These are phyloP conservation scores for Claviceps sp. DNA, from an alignment of 2,329 filamentous ascomycete species.

Conservation along the genomic window DNA sequence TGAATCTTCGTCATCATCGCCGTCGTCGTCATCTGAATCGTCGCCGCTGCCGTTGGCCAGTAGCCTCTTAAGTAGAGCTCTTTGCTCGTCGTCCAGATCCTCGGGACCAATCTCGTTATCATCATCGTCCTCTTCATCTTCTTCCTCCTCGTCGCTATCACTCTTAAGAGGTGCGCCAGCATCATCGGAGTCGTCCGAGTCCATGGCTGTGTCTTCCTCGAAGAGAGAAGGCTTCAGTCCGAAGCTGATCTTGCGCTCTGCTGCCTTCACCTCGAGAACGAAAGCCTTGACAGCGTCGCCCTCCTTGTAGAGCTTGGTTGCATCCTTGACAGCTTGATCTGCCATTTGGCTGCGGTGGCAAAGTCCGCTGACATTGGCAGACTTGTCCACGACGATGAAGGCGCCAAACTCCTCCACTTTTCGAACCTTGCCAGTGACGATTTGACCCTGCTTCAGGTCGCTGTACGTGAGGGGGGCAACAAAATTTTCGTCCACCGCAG, in stretches of 20 bases:
- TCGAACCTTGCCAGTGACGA: constrained; percentile 79
- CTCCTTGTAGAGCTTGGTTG: constrained; percentile 77
- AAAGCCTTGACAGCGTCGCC: constrained; percentile 91
- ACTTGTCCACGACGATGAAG: constrained; percentile 82
- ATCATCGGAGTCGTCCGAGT: constrained; percentile 33
- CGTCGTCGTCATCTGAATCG: constrained; percentile 25
- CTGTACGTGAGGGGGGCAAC: constrained; percentile 56
- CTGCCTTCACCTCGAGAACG: constrained; percentile 61
- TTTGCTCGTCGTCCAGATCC: constrained; percentile 24
- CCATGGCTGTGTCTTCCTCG: constrained; percentile 42
- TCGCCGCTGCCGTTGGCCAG: constrained; percentile 32
- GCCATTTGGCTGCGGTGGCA: constrained; percentile 91
- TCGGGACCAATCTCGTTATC: constrained; percentile 32
- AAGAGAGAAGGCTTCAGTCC: constrained; percentile 91
- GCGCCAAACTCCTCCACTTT: constrained; percentile 93
- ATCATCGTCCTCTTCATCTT: constrained; percentile 31
- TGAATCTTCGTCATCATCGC: constrained; percentile 29
- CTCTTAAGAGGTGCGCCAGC: constrained; percentile 32
- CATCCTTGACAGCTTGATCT: constrained; percentile 66
- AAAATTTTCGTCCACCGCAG: constrained; percentile 68
- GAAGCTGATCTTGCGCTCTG: constrained; percentile 71
- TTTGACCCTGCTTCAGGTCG: constrained; percentile 67
- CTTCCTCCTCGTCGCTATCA: constrained; percentile 33
- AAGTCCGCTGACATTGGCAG: constrained; percentile 77
- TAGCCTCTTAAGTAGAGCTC: constrained; percentile 25